Evolutionary conservation across 2,329 filamentous ascomycete species (phyloP).

Genomic region (Xylaria sp.): DNA sequence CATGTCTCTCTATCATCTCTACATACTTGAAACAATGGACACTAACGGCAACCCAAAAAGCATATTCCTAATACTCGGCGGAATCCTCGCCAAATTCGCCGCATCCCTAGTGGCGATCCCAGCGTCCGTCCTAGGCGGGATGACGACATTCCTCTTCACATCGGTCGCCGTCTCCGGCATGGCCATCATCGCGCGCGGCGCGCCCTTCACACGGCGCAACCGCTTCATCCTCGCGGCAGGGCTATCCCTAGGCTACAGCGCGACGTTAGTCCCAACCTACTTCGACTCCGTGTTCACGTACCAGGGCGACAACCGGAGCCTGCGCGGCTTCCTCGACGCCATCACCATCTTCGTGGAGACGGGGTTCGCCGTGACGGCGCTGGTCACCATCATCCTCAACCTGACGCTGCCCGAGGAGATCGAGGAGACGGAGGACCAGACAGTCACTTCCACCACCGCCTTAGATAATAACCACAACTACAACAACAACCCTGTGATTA

Average conservation of each 20-base stretch:
- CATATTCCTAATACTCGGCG: constrained; percentile 79
- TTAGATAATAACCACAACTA: too few relatives aligned
- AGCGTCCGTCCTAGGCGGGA: constrained; percentile 67
- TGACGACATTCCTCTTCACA: constrained; percentile 82
- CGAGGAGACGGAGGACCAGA: constrained; percentile 50
- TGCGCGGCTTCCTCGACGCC: constrained; percentile 77
- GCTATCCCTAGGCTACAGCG: constrained; percentile 74
- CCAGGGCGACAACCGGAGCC: constrained; percentile 66
- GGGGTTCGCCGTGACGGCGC: constrained; percentile 75
- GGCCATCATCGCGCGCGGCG: constrained; percentile 71
- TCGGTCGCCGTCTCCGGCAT: constrained; percentile 80
- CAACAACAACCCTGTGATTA: constrained; percentile 9
- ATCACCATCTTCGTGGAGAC: constrained; percentile 76
- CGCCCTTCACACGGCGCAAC: constrained; percentile 78
- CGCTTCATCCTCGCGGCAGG: constrained; percentile 81
- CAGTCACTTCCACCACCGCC: constrained; percentile 22
- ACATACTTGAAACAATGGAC: background rate
- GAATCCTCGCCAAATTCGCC: constrained; percentile 82
- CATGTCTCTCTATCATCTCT: background rate
- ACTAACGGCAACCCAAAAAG: constrained; percentile 35
- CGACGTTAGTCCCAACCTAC: constrained; percentile 70
- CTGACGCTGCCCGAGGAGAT: constrained; percentile 74
- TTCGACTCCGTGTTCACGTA: constrained; percentile 77
- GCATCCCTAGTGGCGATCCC: constrained; percentile 81
- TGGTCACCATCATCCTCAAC: constrained; percentile 76